Base-by-base conservation (phyloP, 2,329 filamentous ascomycete genomes). In the Colletotrichum simmondsii region DNA sequence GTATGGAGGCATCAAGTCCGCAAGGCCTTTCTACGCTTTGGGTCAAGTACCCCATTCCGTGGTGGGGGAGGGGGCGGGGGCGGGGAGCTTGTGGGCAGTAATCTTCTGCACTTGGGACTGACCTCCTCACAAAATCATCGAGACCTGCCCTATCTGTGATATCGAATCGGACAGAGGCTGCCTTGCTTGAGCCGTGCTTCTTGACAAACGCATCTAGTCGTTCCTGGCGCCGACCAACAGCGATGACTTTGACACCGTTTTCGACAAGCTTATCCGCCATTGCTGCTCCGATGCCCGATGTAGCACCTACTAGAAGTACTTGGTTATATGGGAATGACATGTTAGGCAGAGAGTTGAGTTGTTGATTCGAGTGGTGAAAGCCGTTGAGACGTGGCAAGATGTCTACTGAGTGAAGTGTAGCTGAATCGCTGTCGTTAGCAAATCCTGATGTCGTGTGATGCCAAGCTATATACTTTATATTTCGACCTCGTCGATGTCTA, bases 291-390 rank as follows among this genome's bases (percentile, higher is more conserved):
- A 80, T 80, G 5, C 79, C 78, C 0, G 78, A 80, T 0, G 78
- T 77, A 5, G 78, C 78, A 24, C 79, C 79, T 37, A 90, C 80
- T 60, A 91, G 77, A 63, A 91, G 85, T 22, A 89, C 83, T 53
- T 85, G 86, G 60, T 88, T 89, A 78, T 90, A 90, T 5, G 81
- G 83, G 77, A 89, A 90, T 5, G 83, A 73, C 87, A 89, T 89
- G 22, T 11, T 54, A 19, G 16, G 42, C 19, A 46, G 42, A 19
- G 7, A 46, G 6, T 46, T 1, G 3, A 46, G 0, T 19, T 7
- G 42, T 5, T 46, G 3, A 4, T 46, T 46, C 7, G 42, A 19
- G n/a, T n/a, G 7, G 7, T 8, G 42, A 46, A 10, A 4, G 6
- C 6, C 7, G 42, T n/a, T n/a, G 16, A 19, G 42, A 46, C 7